These are phyloP conservation scores for Saccharomycopsis capsularis DNA, from an alignment of 805 yeast species.

Conservation along the genomic window DNA sequence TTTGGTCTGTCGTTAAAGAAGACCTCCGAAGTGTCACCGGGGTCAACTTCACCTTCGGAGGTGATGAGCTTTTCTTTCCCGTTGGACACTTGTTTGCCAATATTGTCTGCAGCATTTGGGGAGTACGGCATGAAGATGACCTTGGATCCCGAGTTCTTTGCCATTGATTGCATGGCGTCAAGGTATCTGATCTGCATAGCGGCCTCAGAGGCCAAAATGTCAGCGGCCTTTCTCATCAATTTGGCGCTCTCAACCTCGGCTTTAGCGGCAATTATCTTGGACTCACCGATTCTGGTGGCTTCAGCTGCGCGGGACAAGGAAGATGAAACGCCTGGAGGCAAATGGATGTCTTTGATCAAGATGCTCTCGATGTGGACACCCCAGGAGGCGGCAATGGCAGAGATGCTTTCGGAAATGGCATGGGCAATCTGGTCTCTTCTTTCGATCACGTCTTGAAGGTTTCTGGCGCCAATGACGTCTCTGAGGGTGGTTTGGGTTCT, in stretches of 20 bases:
- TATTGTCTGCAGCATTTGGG: conserved; percentile 7
- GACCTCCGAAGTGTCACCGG: too few relatives aligned
- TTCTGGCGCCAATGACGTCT: conserved; percentile 62
- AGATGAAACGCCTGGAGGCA: conserved; percentile 48
- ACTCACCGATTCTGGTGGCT: conserved; percentile 68
- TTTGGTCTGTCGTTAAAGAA: neutral
- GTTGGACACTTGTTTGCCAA: neutral
- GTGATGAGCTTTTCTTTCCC: neutral
- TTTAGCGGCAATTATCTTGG: conserved; percentile 65
- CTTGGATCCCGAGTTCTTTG: conserved; percentile 51
- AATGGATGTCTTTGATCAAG: conserved; percentile 56
- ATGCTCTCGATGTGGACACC: conserved; percentile 64
- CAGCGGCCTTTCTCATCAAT: conserved; percentile 73
- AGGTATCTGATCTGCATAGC: conserved; percentile 75
- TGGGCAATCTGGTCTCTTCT: conserved; percentile 66
- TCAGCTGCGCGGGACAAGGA: conserved; percentile 70
- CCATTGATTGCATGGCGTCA: conserved; percentile 75
- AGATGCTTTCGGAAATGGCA: conserved; percentile 52
- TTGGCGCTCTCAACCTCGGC: conserved; percentile 74
- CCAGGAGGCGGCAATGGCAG: conserved; percentile 60
- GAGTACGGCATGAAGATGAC: conserved; percentile 67
- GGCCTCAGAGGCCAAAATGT: conserved; percentile 63
- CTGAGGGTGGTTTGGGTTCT: conserved; percentile 68
- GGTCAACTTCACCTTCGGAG: too few relatives aligned
- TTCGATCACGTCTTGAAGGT: conserved; percentile 65